phyloP scores from a whole-genome alignment of 23 red algal species.

The Gracilaria gracilis region DNA sequence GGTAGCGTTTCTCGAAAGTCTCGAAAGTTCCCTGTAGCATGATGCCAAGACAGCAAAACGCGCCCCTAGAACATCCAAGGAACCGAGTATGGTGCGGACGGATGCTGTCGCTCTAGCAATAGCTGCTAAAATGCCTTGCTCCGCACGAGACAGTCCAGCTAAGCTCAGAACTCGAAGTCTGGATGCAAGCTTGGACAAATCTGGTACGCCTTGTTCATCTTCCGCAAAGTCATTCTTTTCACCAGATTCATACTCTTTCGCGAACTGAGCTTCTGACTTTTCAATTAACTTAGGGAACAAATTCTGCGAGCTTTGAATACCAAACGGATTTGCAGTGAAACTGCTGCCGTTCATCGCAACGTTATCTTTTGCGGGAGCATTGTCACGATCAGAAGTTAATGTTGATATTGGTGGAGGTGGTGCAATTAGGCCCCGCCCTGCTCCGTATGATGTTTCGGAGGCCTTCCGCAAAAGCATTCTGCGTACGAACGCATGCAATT shows the following conservation, averaged over 20 bases:
- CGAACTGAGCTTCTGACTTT: slow-evolving; percentile 49
- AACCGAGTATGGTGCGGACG: slow-evolving; percentile 28
- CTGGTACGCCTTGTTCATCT: slow-evolving; percentile 12
- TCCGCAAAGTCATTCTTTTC: slow-evolving; percentile 3
- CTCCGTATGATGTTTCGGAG: slow-evolving; percentile 51
- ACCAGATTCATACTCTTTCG: background rate
- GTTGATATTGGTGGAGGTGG: slow-evolving; percentile 50
- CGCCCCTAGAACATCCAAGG: slow-evolving; percentile 58
- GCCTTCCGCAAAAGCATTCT: slow-evolving; percentile 12
- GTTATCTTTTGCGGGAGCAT: background rate
- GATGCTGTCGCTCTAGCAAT: slow-evolving; percentile 46
- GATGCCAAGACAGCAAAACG: slow-evolving; percentile 63
- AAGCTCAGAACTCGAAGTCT: slow-evolving; percentile 40
- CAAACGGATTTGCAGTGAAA: slow-evolving; percentile 19
- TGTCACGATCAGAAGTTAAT: slow-evolving; percentile 29
- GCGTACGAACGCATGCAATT: slow-evolving; percentile 38
- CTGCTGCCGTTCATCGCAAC: background rate
- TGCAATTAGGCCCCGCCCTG: slow-evolving; percentile 51
- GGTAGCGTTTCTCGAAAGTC: slow-evolving; percentile 7
- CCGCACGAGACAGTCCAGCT: slow-evolving; percentile 49
- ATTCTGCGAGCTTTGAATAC: slow-evolving; percentile 10
- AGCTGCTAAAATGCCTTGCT: slow-evolving; percentile 48
- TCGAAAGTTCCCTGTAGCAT: slow-evolving; percentile 34
- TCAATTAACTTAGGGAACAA: slow-evolving; percentile 55
- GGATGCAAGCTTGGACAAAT: slow-evolving; percentile 43